Evolutionary conservation across 78 protist genomes (phyloP).

Genomic region (Isochrysis galbana): DNA sequence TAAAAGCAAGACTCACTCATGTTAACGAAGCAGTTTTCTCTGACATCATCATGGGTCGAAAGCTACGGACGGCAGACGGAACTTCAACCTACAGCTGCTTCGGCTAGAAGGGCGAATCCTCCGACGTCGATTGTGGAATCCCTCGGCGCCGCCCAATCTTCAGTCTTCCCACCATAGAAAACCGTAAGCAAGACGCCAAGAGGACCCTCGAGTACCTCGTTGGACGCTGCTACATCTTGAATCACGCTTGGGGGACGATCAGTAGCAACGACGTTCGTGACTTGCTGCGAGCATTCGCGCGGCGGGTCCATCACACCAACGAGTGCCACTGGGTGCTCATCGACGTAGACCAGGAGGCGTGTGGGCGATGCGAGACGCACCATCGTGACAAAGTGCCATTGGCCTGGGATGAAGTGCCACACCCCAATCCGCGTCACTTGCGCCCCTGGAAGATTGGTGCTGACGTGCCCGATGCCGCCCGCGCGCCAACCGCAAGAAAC

Average conservation of each 20-base stretch:
- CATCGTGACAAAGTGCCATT: background rate
- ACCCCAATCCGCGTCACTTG: background rate
- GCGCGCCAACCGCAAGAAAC: background rate
- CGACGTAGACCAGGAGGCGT: background rate
- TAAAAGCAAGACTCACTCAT: no score
- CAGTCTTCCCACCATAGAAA: background rate
- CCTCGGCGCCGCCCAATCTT: background rate
- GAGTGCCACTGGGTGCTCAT: background rate
- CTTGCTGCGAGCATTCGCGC: no score
- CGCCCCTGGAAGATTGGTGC: background rate
- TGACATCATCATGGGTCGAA: no score
- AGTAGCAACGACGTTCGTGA: no score
- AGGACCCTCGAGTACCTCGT: no score
- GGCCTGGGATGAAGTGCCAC: background rate
- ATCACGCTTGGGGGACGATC: no score
- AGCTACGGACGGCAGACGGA: no score
- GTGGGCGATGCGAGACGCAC: background rate
- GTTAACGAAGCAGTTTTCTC: no score
- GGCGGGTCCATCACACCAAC: no score
- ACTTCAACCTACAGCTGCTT: no score
- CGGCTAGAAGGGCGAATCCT: no score
- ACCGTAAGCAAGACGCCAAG: background rate
- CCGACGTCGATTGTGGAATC: background rate
- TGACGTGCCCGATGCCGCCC: background rate
- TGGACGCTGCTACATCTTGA: no score